Percentiles rank a stretch among this genome's conserved stretches.
phyloP scores from a whole-genome alignment of 2,329 filamentous ascomycete genomes.

The Aspergillus sp. region DNA sequence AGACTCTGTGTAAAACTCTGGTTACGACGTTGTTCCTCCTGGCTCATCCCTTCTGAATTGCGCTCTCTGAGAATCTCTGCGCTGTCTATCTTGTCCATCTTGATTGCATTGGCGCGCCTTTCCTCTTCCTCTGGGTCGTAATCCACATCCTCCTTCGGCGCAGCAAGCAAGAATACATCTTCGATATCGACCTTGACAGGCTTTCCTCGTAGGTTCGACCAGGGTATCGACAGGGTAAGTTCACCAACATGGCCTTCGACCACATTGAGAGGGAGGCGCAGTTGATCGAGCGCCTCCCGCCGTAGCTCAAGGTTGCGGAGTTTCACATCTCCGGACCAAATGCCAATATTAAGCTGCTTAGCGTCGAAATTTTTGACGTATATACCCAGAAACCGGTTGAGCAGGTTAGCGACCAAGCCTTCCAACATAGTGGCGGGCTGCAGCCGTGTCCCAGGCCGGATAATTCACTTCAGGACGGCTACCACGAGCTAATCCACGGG shows the following conservation, averaged over 20 bases:
- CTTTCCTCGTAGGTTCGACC: constrained; percentile 93
- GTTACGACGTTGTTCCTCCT: constrained; percentile 94
- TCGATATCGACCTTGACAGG: constrained; percentile 94
- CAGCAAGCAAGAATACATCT: constrained; percentile 93
- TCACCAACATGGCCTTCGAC: constrained; percentile 91
- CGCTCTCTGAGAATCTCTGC: constrained; percentile 92
- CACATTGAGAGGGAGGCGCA: constrained; percentile 94
- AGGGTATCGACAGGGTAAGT: constrained; percentile 90
- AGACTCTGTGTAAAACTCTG: constrained; percentile 97
- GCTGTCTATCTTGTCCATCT: constrained; percentile 98
- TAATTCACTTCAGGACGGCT: constrained; percentile 5
- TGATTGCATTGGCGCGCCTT: constrained; percentile 79
- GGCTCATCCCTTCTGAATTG: constrained; percentile 87
- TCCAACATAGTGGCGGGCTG: constrained; percentile 77
- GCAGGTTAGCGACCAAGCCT: constrained; percentile 90
- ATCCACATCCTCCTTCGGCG: constrained; percentile 90
- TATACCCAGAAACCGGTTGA: constrained; percentile 99
- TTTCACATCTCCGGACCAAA: constrained; percentile 98
- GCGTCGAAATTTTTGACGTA: constrained; percentile 99
- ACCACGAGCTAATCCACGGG: constrained; percentile 1
- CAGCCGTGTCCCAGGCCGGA: constrained; percentile 74
- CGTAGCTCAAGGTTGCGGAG: constrained; percentile 88
- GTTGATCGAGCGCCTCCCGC: constrained; percentile 91
- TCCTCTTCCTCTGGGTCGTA: constrained; percentile 94
- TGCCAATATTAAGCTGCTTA: constrained; percentile 95